Base-by-base conservation (phyloP, 2,329 filamentous ascomycete species). In the Xylariales sp. region DNA sequence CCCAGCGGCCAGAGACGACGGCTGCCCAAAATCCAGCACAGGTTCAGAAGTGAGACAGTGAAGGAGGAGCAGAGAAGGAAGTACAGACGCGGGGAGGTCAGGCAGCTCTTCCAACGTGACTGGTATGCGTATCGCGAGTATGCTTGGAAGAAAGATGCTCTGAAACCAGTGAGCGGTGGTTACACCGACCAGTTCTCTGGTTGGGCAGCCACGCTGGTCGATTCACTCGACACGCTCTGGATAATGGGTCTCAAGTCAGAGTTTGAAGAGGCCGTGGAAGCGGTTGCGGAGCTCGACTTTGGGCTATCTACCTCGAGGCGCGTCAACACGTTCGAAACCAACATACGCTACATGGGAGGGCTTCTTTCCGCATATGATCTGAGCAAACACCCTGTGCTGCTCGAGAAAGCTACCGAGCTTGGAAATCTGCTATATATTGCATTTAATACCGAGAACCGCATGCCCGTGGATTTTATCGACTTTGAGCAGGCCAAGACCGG, bases 181-280 rank as follows among this genome's bases (percentile, higher is more conserved):
- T 65, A 49, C 30, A 59, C 54, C n/a, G 65, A 70, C 39, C 54
- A 57, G n/a, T 73, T 74, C 47, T 65, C 63, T 5, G 66, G 66
- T 21, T 75, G 74, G 61, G 67, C 63, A 12, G 74, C 72, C 8
- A 75, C 71, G 3, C 52, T 77, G 27, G 68, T 77, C 5, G 74
- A 77, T 49, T 56, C 67, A 0, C 57, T 77, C 14, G 72, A 76
- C 44, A 69, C 63, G 11, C 57, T 76, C 3, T 63, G 63, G 56
- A 73, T 76, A 14, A 66, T 75, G 63, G 70, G 65, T 2, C 44
- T 75, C 18, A 56, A 66, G 5, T 57, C 66, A 1, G 70, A 76
- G 39, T 74, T 76, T 37, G 60, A 68, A 34, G 53, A 64, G 40
- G 70, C 71, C 1, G 62, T 74, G 4, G 54, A 56, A 18, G 70